Conservation (phyloP, 352 stramenopile genomes). For the Phytophthora europaea region DNA sequence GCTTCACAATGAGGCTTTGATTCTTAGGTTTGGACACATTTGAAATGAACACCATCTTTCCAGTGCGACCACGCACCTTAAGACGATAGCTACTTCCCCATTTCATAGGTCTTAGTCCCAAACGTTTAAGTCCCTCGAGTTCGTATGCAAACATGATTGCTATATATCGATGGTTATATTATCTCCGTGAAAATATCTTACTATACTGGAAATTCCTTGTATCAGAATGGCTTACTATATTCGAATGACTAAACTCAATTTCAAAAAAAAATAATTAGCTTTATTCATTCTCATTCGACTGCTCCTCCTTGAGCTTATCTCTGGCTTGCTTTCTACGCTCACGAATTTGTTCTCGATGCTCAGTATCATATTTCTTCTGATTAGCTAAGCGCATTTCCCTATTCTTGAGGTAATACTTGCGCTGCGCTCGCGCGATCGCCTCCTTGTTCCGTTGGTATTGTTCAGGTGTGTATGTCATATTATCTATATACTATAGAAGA, state of each 20-base stretch:
- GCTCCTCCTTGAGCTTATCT: background rate
- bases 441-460: conserved; percentile 9
- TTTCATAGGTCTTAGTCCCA: conserved; percentile 6
- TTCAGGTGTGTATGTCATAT: background rate
- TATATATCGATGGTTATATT: conserved; percentile 1
- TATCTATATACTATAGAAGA: conserved; percentile 10
- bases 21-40: conserved; percentile 4
- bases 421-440: background rate
- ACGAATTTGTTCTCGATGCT: conserved; percentile 1
- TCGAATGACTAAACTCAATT: background rate
- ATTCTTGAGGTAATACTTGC: conserved; percentile 11
- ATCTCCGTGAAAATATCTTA: background rate
- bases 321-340: background rate
- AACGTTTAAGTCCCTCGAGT: conserved; percentile 13
- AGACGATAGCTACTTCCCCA: conserved; percentile 16
- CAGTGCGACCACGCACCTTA: background rate
- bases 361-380: conserved; percentile 3
- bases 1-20: background rate
- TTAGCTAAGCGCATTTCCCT: background rate
- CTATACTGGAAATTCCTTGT: background rate
- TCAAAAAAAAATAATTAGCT: conserved; percentile 5
- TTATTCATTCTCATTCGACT: background rate
- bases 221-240: conserved; percentile 5
- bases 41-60: conserved; percentile 10
- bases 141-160: conserved; percentile 10